These are phyloP conservation scores for Leptographium procerum DNA, from an alignment of 2,329 filamentous ascomycete species.

Conservation along the genomic window DNA sequence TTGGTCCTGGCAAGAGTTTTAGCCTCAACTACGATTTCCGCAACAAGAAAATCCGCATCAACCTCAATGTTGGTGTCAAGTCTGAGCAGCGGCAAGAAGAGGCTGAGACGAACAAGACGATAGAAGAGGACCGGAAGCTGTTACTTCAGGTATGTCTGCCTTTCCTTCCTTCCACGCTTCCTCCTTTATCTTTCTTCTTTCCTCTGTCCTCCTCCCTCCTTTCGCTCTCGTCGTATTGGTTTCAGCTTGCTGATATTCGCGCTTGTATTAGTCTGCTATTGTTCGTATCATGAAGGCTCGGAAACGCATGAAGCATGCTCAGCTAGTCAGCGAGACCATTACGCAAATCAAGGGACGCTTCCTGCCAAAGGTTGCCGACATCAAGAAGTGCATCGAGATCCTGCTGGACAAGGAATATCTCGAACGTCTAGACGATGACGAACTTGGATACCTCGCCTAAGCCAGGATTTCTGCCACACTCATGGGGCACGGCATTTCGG, in stretches of 20 bases:
- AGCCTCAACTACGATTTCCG: constrained; percentile 90
- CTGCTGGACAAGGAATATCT: constrained; percentile 98
- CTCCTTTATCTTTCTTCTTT: no score
- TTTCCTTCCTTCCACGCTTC: neutral
- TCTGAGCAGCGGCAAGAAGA: constrained; percentile 93
- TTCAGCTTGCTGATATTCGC: neutral
- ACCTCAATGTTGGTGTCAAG: constrained; percentile 89
- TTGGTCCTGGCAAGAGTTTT: constrained; percentile 68
- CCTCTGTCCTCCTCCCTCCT: no score
- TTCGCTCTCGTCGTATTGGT: no score
- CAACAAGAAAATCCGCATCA: constrained; percentile 96
- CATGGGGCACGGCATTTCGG: neutral
- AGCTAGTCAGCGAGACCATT: constrained; percentile 91
- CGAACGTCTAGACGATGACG: constrained; percentile 87
- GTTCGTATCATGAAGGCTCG: constrained; percentile 99
- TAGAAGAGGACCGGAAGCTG: constrained; percentile 94
- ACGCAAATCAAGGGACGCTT: constrained; percentile 89
- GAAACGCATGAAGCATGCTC: constrained; percentile 96
- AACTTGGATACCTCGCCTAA: constrained; percentile 88
- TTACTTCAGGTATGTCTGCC: constrained; percentile 72
- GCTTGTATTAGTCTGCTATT: constrained; percentile 66
- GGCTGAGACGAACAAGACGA: constrained; percentile 97
- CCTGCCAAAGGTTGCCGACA: constrained; percentile 83
- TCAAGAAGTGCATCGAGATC: constrained; percentile 99
- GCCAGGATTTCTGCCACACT: neutral